Evolutionary conservation across 202 grass and related monocot genomes (phyloP), one percentile per base, ranked within the genome.

Genomic region (Hordeum pubiflorum): DNA sequence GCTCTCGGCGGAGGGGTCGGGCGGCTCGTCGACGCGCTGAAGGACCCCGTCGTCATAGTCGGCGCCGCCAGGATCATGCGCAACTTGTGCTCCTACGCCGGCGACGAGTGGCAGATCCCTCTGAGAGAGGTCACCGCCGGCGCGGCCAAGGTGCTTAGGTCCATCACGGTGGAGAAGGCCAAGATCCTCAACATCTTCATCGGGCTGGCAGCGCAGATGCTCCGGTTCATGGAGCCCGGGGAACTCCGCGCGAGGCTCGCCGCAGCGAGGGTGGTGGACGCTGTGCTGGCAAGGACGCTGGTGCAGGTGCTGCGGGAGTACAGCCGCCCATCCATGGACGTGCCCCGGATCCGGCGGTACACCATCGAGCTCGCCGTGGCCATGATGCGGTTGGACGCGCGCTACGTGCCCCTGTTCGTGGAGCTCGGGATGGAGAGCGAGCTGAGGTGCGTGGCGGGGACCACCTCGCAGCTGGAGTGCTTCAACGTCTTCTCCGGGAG

Each of bases 401-500:
- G 57, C 4, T 85, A 70, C 58, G 76, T 39, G 36, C 18, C 27
- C 24, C 65, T 85, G 58, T 88, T 91, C 52, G 59, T 33, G 32
- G 76, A 87, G 65, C n/a, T 46, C 2, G 84, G 63, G 33, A 39
- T 90, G 84, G 63, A 63, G 27, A 38, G 4, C 29, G 69, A 80
- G 72, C 36, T 73, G 62, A 27, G n/a, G 66, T 26, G 58, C 59
- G 74, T 87, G 21, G 71, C 56, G 6, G 43, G 6, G 1, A 87
- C 84, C 58, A 74, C 76, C 10, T 77, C 80, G 3, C 76, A 71
- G 24, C 38, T 90, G 21, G 84, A 90, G 77, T 77, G 75, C 79
- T 90, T 77, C 79, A 87, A 78, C n/a, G 78, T 93, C 2, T 93
- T 97, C 86, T 93, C 90, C 10, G 93, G 90, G 34, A 97, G 90